A percentile compares a stretch with the other conserved stretches of the same genome.
These are phyloP conservation scores for Aspergillus unguis DNA, from an alignment of 2,329 filamentous ascomycete species.

Conservation along the genomic window DNA sequence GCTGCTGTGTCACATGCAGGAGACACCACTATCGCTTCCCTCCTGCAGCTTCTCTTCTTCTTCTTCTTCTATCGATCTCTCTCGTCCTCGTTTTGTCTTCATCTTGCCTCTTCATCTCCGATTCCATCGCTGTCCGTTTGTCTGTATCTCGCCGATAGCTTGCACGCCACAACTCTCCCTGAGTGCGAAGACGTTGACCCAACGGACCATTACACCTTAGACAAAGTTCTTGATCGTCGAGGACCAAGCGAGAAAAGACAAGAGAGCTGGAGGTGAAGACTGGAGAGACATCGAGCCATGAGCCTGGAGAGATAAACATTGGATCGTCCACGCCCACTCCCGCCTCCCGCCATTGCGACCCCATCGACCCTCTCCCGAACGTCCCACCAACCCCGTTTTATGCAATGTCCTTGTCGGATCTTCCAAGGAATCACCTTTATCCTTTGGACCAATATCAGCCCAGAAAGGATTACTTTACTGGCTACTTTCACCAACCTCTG, in stretches of 20 bases:
- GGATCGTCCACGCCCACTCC: neutral
- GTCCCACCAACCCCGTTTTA: conserved; percentile 12
- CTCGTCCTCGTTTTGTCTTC: neutral
- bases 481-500: conserved; percentile 23
- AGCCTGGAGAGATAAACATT: neutral
- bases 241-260: neutral
- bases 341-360: conserved; percentile 5
- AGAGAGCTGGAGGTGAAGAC: neutral
- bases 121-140: neutral
- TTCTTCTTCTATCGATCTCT: neutral
- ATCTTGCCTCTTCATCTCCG: neutral
- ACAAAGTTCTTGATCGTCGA: neutral
- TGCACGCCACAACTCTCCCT: neutral
- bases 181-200: conserved; percentile 1
- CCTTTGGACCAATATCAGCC: conserved; percentile 30
- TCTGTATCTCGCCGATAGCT: conserved; percentile 1
- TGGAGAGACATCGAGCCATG: neutral
- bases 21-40: neutral
- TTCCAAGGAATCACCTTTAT: conserved; percentile 31
- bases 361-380: conserved; percentile 12
- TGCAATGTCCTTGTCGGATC: conserved; percentile 40
- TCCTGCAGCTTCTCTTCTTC: neutral
- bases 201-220: neutral
- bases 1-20: conserved; percentile 4
- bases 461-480: conserved; percentile 26